These are phyloP conservation scores for Basipetospora chlamydospora DNA, from an alignment of 2,329 filamentous ascomycete genomes.

Conservation along the genomic window DNA sequence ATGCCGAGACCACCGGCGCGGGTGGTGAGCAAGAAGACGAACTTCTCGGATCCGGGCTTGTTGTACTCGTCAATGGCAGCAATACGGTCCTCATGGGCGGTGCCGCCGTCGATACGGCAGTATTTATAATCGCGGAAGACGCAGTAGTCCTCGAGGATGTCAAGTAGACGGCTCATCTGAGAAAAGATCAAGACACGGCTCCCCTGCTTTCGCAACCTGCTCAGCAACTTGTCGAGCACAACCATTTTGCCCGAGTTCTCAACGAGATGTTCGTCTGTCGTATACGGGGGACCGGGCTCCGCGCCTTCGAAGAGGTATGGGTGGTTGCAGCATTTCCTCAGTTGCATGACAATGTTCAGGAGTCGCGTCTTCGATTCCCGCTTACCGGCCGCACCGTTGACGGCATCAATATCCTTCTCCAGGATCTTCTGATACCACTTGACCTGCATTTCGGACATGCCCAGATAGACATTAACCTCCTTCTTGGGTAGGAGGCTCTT, in stretches of 20 bases:
- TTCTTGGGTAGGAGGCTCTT: slow-evolving; percentile 97
- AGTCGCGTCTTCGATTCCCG: slow-evolving; percentile 94
- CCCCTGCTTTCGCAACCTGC: slow-evolving; percentile 68
- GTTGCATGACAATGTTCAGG: slow-evolving; percentile 98
- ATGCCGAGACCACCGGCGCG: slow-evolving; percentile 92
- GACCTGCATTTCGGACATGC: slow-evolving; percentile 98
- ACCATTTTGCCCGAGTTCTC: slow-evolving; percentile 96
- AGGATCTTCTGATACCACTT: slow-evolving; percentile 99
- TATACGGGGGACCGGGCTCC: slow-evolving; percentile 93
- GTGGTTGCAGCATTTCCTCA: slow-evolving; percentile 97
- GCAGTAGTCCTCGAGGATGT: slow-evolving; percentile 96
- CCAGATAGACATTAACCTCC: slow-evolving; percentile 90
- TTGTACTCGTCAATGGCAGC: slow-evolving; percentile 98
- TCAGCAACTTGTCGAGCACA: slow-evolving; percentile 82
- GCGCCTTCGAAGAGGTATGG: slow-evolving; percentile 96
- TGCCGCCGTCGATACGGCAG: slow-evolving; percentile 92
- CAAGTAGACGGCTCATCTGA: slow-evolving; percentile 93
- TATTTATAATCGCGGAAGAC: slow-evolving; percentile 92
- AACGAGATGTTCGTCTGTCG: slow-evolving; percentile 89
- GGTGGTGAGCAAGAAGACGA: slow-evolving; percentile 88
- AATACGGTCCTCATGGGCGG: slow-evolving; percentile 94
- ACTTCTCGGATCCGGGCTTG: slow-evolving; percentile 87
- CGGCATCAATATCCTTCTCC: slow-evolving; percentile 96
- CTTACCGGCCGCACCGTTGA: slow-evolving; percentile 92
- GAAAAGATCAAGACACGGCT: slow-evolving; percentile 98